phyloP scores from a whole-genome alignment of 495 filamentous ascomycete genomes.

The Mytilinidion resinicola region DNA sequence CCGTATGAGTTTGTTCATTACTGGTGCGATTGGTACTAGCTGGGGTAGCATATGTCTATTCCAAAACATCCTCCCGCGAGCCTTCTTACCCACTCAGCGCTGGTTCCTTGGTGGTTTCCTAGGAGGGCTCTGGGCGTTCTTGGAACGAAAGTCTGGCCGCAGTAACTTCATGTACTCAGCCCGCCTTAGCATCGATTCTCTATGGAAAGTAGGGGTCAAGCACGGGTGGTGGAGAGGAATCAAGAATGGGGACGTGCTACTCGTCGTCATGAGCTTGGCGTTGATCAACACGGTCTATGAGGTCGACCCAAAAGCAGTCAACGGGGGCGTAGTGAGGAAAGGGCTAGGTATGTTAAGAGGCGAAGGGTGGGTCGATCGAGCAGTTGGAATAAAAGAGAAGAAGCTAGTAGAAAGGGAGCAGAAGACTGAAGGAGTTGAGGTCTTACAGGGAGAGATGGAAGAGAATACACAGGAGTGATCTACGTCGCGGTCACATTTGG shows the following conservation, averaged over 20 bases:
- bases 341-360: conserved; percentile 69
- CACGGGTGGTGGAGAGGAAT: conserved; percentile 73
- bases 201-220: conserved; percentile 91
- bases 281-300: conserved; percentile 76
- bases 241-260: conserved; percentile 71
- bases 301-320: conserved; percentile 57
- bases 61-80: conserved; percentile 66
- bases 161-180: conserved; percentile 65
- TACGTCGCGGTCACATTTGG: too few species aligned
- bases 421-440: conserved; percentile 14
- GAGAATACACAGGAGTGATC: too few species aligned
- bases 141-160: conserved; percentile 57
- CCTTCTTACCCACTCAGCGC: conserved; percentile 68
- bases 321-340: conserved; percentile 62
- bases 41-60: conserved; percentile 89
- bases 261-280: conserved; percentile 72
- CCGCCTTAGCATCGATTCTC: conserved; percentile 64
- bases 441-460: background rate
- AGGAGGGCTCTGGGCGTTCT: conserved; percentile 73
- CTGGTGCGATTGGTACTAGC: conserved; percentile 67
- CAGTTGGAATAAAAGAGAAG: conserved; percentile 20
- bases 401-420: conserved; percentile 27
- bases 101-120: conserved; percentile 85
- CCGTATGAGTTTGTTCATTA: conserved; percentile 64
- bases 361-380: conserved; percentile 52